phyloP scores from a whole-genome alignment of 495 filamentous ascomycete species.

The Aspergillus hancockii region DNA sequence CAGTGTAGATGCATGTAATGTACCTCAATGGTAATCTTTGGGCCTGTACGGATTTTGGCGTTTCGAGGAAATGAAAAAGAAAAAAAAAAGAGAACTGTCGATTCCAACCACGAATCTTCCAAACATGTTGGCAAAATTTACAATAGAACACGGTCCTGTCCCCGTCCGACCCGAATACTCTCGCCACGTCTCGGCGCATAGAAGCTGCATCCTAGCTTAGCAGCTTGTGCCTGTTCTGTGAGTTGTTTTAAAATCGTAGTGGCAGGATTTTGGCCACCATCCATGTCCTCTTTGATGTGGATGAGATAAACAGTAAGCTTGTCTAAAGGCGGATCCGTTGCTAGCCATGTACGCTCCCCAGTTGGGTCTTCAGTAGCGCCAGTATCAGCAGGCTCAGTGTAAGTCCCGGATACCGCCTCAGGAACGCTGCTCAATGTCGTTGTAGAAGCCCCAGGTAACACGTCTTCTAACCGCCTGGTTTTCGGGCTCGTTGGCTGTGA shows the following conservation, averaged over 20 bases:
- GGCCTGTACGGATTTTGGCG: no score
- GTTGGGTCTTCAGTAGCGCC: constrained; percentile 12
- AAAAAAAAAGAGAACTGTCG: no score
- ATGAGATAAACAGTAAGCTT: constrained; percentile 72
- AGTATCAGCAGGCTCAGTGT: constrained; percentile 13
- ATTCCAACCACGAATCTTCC: no score
- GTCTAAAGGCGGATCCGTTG: constrained; percentile 39
- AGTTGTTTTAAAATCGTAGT: constrained; percentile 72
- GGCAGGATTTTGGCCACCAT: constrained; percentile 60
- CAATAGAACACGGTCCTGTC: no score
- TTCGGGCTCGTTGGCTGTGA: constrained; percentile 4
- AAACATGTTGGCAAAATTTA: no score
- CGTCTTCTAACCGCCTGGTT: constrained; percentile 25
- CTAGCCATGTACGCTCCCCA: constrained; percentile 15
- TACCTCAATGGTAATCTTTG: no score
- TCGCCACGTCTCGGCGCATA: constrained; percentile 61
- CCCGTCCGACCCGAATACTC: constrained; percentile 38
- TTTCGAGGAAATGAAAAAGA: no score
- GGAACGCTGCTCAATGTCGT: background rate
- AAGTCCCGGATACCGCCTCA: background rate
- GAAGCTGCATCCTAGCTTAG: constrained; percentile 77
- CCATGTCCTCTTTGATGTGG: constrained; percentile 76
- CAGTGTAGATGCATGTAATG: no score
- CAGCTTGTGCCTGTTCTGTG: constrained; percentile 55
- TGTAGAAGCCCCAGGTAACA: constrained; percentile 21